Base-by-base conservation (phyloP, 768 basidiomycete species). In the Tephrocybe sp. region DNA sequence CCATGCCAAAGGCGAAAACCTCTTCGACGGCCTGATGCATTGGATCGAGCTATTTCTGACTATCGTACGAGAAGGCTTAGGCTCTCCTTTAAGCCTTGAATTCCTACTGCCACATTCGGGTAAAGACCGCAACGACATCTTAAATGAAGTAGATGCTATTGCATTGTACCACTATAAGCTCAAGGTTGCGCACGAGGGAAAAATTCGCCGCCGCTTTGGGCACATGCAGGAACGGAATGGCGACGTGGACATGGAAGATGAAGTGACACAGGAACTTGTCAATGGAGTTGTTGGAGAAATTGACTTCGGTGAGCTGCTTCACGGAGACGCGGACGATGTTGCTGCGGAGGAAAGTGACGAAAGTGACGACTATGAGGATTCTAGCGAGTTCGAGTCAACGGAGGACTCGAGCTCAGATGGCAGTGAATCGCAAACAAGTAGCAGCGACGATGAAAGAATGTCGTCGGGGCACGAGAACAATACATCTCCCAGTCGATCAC, bases 21-120 rank as follows among this genome's bases (percentile, higher is more conserved):
- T 99, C 11, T 99, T 99, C 66, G 89, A 94, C 62, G 83, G 79
- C 61, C 83, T 99, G 51, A 98, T 98, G 93, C 80, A 77, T 34
- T 99, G 97, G 97, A 88, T 97, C 66, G 95, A 98, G 68, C 81
- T 91, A 32, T 98, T 98, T 73, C 77, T 98, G 52, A 89, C 88
- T 20, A 80, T 89, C 48, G 82, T 94, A 41, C 88, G 97, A 10
- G 93, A 95, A 53, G 97, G 97, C 4, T 68, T 98, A 5, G 88
- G 91, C 3, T 69, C 72, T 12, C 71, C 76, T 3, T 71, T 97
- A 63, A 88, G 86, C 57, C 82, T 99, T 42, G 97, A 99, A 61
- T 91, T 87, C 62, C 70, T 98, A 26, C 78, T 98, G 5, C 97
- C 97, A 11, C 86, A 93, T 55, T 79, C 78, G 1, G 90, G 87